These are phyloP conservation scores for Falciphora oryzae DNA, from an alignment of 2,329 filamentous ascomycete species.

Conservation along the genomic window DNA sequence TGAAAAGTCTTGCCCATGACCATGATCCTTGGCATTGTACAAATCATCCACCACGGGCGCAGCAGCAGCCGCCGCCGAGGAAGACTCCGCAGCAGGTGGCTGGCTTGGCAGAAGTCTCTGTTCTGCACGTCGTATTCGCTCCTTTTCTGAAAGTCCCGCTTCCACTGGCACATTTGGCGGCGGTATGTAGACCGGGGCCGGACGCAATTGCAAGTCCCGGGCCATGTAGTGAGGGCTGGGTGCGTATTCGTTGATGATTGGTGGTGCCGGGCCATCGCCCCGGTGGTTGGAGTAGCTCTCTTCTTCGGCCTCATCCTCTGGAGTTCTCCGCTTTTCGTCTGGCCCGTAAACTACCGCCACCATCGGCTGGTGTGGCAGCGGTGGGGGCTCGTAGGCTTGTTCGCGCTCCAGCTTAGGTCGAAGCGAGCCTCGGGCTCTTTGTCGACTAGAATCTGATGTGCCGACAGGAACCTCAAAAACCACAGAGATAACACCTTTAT, in stretches of 20 bases:
- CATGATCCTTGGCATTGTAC: conserved; percentile 38
- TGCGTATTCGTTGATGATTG: background rate
- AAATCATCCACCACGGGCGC: conserved; percentile 41
- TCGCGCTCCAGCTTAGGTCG: conserved; percentile 4
- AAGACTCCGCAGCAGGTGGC: conserved; percentile 45
- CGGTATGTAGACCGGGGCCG: conserved; percentile 45
- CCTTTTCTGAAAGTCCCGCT: conserved; percentile 70
- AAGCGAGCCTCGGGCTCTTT: conserved; percentile 31
- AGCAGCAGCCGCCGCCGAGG: conserved; percentile 36
- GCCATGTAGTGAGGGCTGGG: conserved; percentile 15
- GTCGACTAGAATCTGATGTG: conserved; percentile 66
- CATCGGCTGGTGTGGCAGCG: conserved; percentile 7
- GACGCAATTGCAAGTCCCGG: conserved; percentile 25
- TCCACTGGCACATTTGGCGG: conserved; percentile 56
- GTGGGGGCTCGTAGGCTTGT: background rate
- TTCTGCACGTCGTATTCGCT: conserved; percentile 71
- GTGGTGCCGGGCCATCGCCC: background rate
- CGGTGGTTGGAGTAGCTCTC: background rate
- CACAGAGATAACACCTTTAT: conserved; percentile 87
- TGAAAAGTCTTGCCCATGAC: background rate
- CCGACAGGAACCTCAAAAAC: conserved; percentile 84
- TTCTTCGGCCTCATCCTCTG: background rate
- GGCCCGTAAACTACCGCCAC: background rate
- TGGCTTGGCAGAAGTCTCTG: conserved; percentile 74
- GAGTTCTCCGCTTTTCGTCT: conserved; percentile 6